These are phyloP conservation scores for Aurifilum marmelostoma DNA, from an alignment of 2,329 filamentous ascomycete genomes.

Conservation along the genomic window DNA sequence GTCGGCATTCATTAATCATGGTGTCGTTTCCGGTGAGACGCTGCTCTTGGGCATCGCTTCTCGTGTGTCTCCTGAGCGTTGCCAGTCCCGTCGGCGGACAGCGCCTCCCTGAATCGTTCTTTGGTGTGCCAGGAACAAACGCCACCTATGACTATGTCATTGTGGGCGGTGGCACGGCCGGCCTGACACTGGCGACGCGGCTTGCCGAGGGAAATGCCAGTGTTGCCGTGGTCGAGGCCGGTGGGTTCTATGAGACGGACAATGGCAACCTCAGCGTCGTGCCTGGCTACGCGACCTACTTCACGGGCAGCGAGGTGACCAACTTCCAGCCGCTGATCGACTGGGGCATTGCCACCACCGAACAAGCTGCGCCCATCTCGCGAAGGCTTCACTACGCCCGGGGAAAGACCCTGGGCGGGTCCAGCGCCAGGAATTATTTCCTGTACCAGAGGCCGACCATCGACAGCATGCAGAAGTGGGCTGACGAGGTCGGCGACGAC, in stretches of 20 bases:
- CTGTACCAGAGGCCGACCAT: constrained; percentile 21
- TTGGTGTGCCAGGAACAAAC: constrained; percentile 23
- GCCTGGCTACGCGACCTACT: constrained; percentile 18
- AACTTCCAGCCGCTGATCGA: constrained; percentile 25
- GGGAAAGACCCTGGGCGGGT: constrained; percentile 24
- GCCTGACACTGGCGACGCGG: constrained; percentile 20
- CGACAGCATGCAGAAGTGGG: constrained; percentile 21
- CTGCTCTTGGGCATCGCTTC: not conserved
- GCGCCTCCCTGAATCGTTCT: constrained; percentile 17
- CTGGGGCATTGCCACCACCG: constrained; percentile 20
- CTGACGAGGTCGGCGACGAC: constrained; percentile 18
- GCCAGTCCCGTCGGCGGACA: not conserved
- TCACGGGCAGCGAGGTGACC: constrained; percentile 16
- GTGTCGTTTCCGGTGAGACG: not conserved
- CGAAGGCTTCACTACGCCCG: constrained; percentile 23
- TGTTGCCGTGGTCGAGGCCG: constrained; percentile 28
- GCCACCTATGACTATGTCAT: constrained; percentile 26
- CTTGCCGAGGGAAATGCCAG: constrained; percentile 20
- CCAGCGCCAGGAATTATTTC: constrained; percentile 22
- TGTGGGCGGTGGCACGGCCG: constrained; percentile 24
- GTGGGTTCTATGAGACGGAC: constrained; percentile 27
- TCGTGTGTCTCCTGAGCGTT: not conserved
- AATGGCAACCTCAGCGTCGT: constrained; percentile 25
- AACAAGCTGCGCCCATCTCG: constrained; percentile 17
- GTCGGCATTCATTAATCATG: constrained; percentile 1